Percentiles rank a stretch among this genome's conserved stretches.
Evolutionary conservation across 306 rosid species (phyloP).

Genomic region (Echinosophora koreensis): DNA sequence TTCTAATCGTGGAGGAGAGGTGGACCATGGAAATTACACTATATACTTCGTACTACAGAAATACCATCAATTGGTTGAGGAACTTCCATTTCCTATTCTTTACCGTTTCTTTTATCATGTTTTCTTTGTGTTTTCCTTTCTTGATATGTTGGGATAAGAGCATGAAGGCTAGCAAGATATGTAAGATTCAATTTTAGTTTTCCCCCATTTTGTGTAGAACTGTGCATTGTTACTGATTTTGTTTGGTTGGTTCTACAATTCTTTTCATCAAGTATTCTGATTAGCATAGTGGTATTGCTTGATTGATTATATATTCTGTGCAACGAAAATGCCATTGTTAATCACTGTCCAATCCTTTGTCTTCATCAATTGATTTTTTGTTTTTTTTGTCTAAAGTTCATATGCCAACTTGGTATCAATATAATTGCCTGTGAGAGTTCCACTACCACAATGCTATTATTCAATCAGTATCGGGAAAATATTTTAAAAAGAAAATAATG

Average conservation of each 20-base stretch:
- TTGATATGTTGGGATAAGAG: slow-evolving; percentile 73
- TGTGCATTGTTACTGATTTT: slow-evolving; percentile 68
- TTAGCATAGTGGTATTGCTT: slow-evolving; percentile 30
- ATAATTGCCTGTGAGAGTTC: background rate
- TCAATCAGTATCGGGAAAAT: background rate
- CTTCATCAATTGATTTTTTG: slow-evolving; percentile 8
- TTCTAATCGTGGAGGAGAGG: slow-evolving; percentile 66
- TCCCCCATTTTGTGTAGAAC: slow-evolving; percentile 53
- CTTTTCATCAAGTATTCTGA: slow-evolving; percentile 44
- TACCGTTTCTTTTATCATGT: slow-evolving; percentile 60
- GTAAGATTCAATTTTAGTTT: slow-evolving; percentile 53
- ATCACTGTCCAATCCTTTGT: background rate
- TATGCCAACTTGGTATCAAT: background rate
- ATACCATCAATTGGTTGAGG: slow-evolving; percentile 70
- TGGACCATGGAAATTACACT: slow-evolving; percentile 57
- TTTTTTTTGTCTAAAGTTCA: background rate
- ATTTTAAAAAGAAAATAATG: background rate
- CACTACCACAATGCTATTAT: background rate
- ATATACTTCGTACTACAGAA: slow-evolving; percentile 60
- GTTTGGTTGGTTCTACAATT: slow-evolving; percentile 70
- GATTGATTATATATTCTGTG: slow-evolving; percentile 39
- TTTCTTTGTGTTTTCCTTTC: slow-evolving; percentile 57
- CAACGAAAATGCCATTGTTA: background rate
- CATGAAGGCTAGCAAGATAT: slow-evolving; percentile 75
- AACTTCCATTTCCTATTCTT: slow-evolving; percentile 56